A percentile compares a stretch with the other conserved stretches of the same genome.
These are phyloP conservation scores for Neoconidiobolus thromboides DNA, from an alignment of 371 early-diverging fungal genomes.

Conservation along the genomic window DNA sequence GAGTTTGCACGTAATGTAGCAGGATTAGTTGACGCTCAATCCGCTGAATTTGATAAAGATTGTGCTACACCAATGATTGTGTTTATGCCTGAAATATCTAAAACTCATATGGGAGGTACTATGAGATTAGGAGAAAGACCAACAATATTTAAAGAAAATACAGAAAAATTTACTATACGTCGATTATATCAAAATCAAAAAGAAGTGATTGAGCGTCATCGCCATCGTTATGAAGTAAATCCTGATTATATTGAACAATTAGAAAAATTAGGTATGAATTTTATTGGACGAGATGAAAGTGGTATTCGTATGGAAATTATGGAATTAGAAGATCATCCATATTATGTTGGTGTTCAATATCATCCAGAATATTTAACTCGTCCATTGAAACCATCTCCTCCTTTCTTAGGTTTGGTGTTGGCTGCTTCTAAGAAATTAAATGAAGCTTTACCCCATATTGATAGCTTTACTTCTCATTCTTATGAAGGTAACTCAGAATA, in stretches of 20 bases:
- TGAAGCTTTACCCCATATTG: background rate
- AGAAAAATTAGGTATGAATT: constrained; percentile 70
- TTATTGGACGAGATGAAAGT: constrained; percentile 86
- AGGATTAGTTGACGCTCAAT: constrained; percentile 65
- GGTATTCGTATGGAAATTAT: constrained; percentile 95
- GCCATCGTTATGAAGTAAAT: constrained; percentile 98
- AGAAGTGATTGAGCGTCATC: constrained; percentile 81
- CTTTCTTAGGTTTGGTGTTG: constrained; percentile 82
- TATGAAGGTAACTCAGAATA: constrained; percentile 7
- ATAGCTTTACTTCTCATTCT: constrained; percentile 3
- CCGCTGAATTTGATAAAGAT: constrained; percentile 66
- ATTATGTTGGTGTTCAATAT: constrained; percentile 94
- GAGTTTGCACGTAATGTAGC: constrained; percentile 96
- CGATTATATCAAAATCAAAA: constrained; percentile 44
- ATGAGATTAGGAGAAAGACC: constrained; percentile 89
- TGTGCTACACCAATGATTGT: constrained; percentile 61
- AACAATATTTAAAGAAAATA: constrained; percentile 58
- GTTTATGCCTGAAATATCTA: constrained; percentile 92
- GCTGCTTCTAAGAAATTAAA: constrained; percentile 35
- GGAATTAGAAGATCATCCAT: constrained; percentile 85
- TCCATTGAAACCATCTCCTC: constrained; percentile 80
- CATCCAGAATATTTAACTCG: constrained; percentile 98
- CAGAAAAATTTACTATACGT: constrained; percentile 30
- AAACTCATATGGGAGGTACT: constrained; percentile 90
- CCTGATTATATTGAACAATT: constrained; percentile 53